phyloP scores from a whole-genome alignment of 768 basidiomycete species.

The Lactifluus pinguis region DNA sequence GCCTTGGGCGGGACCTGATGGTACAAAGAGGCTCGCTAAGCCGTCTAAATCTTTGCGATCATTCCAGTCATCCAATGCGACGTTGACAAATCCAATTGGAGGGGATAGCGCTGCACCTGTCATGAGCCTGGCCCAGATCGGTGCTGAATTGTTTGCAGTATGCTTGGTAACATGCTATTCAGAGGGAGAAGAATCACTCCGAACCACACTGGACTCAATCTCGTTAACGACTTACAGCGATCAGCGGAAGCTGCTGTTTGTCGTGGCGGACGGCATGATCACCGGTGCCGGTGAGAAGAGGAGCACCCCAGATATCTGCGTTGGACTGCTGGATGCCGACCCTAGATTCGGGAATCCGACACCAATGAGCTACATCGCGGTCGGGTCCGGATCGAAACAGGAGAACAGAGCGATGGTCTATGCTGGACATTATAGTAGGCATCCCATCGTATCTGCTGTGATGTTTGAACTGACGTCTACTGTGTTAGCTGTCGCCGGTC shows the following conservation, averaged over 20 bases:
- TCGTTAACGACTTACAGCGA: conserved; percentile 89
- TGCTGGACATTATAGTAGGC: conserved; percentile 97
- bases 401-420: conserved; percentile 97
- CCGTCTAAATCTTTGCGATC: conserved; percentile 34
- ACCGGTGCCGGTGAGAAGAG: conserved; percentile 93
- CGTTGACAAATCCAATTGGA: conserved; percentile 36
- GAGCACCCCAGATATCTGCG: conserved; percentile 96
- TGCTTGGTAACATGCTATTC: conserved; percentile 98
- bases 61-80: conserved; percentile 46
- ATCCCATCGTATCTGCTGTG: neutral
- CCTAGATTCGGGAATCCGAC: conserved; percentile 92
- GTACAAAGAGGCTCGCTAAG: conserved; percentile 43
- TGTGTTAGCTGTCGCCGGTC: conserved; percentile 61
- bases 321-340: conserved; percentile 84
- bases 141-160: conserved; percentile 89
- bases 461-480: neutral
- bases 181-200: conserved; percentile 88
- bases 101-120: conserved; percentile 42
- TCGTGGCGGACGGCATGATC: conserved; percentile 98
- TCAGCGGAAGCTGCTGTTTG: conserved; percentile 81
- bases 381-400: conserved; percentile 81
- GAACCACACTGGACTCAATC: conserved; percentile 89
- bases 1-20: conserved; percentile 72
- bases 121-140: conserved; percentile 85
- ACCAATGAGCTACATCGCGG: conserved; percentile 88